These are phyloP conservation scores for Acacia concinna DNA, from an alignment of 331 rosid genomes.

Conservation along the genomic window DNA sequence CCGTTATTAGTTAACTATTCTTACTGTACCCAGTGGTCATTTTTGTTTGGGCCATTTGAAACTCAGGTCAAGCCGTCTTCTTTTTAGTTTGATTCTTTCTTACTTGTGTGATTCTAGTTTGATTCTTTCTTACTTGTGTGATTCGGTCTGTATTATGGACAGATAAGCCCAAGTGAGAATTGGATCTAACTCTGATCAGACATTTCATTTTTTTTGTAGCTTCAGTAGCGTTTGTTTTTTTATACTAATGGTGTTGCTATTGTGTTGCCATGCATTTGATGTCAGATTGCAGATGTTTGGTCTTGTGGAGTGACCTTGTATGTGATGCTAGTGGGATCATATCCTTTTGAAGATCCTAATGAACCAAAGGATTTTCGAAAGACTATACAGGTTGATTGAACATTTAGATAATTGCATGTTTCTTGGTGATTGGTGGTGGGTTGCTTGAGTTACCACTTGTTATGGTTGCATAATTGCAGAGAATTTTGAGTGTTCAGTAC, in stretches of 20 bases:
- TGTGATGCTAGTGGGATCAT: constrained; percentile 86
- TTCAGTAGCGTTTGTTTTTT: constrained; percentile 1
- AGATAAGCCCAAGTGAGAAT: background rate
- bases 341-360: constrained; percentile 92
- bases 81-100: background rate
- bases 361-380: constrained; percentile 84
- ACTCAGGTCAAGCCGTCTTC: background rate
- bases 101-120: background rate
- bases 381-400: constrained; percentile 72
- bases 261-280: constrained; percentile 28
- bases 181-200: background rate
- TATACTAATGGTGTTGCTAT: constrained; percentile 7
- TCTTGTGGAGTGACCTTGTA: constrained; percentile 94
- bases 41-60: constrained; percentile 22
- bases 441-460: constrained; percentile 33
- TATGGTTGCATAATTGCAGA: constrained; percentile 52
- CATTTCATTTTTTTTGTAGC: background rate
- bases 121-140: background rate
- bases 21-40: background rate
- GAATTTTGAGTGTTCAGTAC: constrained; percentile 80
- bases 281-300: constrained; percentile 95
- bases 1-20: background rate
- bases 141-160: background rate
- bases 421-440: constrained; percentile 30
- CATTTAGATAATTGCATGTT: constrained; percentile 22